Evolutionary conservation across 2,329 filamentous ascomycete species (phyloP).

Genomic region (Neonectria faginata): DNA sequence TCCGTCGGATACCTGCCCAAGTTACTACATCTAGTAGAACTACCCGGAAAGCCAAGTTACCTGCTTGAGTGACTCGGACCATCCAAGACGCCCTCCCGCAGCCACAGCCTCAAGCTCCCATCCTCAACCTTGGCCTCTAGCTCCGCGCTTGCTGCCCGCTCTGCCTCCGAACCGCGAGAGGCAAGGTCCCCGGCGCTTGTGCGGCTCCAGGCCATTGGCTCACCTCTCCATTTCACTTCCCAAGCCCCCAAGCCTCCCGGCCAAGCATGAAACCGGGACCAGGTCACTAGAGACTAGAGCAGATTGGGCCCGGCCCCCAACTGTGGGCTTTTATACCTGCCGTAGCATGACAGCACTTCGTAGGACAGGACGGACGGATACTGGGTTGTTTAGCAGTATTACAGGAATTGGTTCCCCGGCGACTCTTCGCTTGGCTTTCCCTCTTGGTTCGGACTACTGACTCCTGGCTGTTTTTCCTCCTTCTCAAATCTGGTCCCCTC

Average conservation of each 20-base stretch:
- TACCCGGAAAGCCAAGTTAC: too few species aligned
- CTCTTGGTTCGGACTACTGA: background rate
- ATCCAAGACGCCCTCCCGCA: background rate
- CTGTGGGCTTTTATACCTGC: background rate
- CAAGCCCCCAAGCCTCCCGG: background rate
- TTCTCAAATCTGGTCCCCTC: background rate
- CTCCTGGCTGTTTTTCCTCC: background rate
- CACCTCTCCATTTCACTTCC: background rate
- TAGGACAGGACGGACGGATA: background rate
- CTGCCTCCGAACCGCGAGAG: background rate
- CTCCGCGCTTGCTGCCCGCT: background rate
- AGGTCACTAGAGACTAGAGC: background rate
- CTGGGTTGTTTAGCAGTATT: background rate
- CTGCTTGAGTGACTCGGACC: too few species aligned
- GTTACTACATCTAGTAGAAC: too few species aligned
- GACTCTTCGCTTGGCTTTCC: background rate
- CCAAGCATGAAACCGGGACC: constrained; percentile 4
- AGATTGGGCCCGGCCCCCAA: constrained; percentile 5
- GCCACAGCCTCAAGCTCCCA: background rate
- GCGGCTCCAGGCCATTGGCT: constrained; percentile 9
- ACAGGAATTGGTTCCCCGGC: background rate
- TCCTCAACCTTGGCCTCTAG: background rate
- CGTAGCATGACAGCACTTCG: background rate
- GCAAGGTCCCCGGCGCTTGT: constrained; percentile 4
- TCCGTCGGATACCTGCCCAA: too few species aligned